Conservation (phyloP, 176 grass and related monocot species). For the Phyllostachys edulis region DNA sequence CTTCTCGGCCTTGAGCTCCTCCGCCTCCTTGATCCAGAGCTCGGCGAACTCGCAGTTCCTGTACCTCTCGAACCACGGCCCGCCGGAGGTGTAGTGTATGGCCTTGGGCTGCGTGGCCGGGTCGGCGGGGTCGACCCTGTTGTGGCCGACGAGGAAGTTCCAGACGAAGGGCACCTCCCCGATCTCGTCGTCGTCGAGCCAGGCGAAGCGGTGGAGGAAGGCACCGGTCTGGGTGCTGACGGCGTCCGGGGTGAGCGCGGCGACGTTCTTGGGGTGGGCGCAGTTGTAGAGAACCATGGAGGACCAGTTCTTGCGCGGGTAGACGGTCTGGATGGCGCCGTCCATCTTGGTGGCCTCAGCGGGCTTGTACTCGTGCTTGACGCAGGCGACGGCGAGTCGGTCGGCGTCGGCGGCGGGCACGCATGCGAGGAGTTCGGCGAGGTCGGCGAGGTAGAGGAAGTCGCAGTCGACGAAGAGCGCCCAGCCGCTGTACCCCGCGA, state of each 20-base stretch:
- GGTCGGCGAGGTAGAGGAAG: constrained; percentile 85
- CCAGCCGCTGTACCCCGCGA: constrained; percentile 70
- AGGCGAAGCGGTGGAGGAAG: constrained; percentile 71
- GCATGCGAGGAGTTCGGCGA: constrained; percentile 47
- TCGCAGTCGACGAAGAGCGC: constrained; percentile 91
- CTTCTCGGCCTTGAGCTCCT: constrained; percentile 59
- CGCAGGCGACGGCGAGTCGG: constrained; percentile 61
- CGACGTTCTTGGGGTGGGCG: constrained; percentile 69
- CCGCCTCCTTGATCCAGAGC: constrained; percentile 61
- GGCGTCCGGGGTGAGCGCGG: constrained; percentile 56
- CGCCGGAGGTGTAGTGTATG: constrained; percentile 73
- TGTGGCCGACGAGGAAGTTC: constrained; percentile 88
- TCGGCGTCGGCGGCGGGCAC: neutral
- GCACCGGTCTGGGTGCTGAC: constrained; percentile 75
- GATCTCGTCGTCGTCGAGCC: constrained; percentile 81
- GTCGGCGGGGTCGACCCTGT: constrained; percentile 52
- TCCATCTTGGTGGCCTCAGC: constrained; percentile 73
- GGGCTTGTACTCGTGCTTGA: constrained; percentile 75
- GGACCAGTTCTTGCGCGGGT: constrained; percentile 90
- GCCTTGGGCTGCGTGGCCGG: constrained; percentile 53
- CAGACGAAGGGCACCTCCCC: constrained; percentile 71
- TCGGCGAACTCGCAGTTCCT: constrained; percentile 71
- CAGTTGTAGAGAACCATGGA: constrained; percentile 86
- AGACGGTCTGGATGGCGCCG: constrained; percentile 70
- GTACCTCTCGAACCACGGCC: constrained; percentile 74